These are phyloP conservation scores for Microsporum canis DNA, from an alignment of 2,329 filamentous ascomycete species.

Conservation along the genomic window DNA sequence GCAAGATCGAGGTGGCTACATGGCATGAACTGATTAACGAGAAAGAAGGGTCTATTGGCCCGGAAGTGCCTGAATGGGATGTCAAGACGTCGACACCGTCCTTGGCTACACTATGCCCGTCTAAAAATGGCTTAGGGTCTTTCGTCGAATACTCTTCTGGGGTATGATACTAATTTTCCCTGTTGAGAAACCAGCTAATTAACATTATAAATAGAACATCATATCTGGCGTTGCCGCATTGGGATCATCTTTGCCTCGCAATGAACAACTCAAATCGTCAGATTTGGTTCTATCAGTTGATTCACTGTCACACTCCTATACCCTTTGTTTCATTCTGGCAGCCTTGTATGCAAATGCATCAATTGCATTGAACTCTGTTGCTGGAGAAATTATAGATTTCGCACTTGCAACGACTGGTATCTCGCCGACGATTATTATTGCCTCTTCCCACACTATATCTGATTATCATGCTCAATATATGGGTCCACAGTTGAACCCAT, in stretches of 20 bases:
- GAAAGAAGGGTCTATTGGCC: slow-evolving; percentile 45
- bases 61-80: slow-evolving; percentile 54
- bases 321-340: slow-evolving; percentile 65
- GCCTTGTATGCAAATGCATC: slow-evolving; percentile 78
- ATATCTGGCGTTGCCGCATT: slow-evolving; percentile 74
- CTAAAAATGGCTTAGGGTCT: slow-evolving; percentile 43
- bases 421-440: slow-evolving; percentile 70
- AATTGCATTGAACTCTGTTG: slow-evolving; percentile 78
- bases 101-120: slow-evolving; percentile 33
- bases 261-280: slow-evolving; percentile 58
- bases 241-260: slow-evolving; percentile 61
- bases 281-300: slow-evolving; percentile 83
- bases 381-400: slow-evolving; percentile 60
- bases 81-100: slow-evolving; percentile 40
- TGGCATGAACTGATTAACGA: slow-evolving; percentile 86
- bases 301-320: slow-evolving; percentile 65
- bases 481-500: slow-evolving; percentile 47
- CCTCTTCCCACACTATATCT: slow-evolving; percentile 61
- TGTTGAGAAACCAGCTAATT: background rate
- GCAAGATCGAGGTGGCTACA: slow-evolving; percentile 68
- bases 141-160: slow-evolving; percentile 70
- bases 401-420: slow-evolving; percentile 60
- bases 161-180: slow-evolving; percentile 26
- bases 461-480: slow-evolving; percentile 54
- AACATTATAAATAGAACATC: slow-evolving; percentile 50